Percentiles rank a stretch among this genome's conserved stretches.
Conservation (phyloP, 2,329 filamentous ascomycete species). For the Annulohypoxylon truncatum region DNA sequence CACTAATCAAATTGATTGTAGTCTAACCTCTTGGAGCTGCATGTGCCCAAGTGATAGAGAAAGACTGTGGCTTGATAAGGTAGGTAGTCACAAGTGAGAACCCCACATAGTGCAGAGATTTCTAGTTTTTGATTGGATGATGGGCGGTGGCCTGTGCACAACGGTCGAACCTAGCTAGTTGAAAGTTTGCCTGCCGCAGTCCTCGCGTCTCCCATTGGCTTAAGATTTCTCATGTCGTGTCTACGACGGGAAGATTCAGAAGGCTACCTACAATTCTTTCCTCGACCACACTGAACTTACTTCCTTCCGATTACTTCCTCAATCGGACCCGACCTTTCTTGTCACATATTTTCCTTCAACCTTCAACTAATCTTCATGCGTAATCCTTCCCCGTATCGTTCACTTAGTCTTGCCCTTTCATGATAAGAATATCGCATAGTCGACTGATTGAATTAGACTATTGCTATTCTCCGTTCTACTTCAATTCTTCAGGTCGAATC, state of each 20-base stretch:
- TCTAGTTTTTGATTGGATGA: constrained; percentile 7
- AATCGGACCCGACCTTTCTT: not conserved
- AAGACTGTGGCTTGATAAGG: constrained; percentile 3
- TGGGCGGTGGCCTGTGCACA: constrained; percentile 3
- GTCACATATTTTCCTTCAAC: not conserved
- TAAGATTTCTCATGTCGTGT: constrained; percentile 30
- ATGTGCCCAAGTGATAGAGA: not conserved
- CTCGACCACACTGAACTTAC: constrained; percentile 27
- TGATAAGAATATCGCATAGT: not conserved
- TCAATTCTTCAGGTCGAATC: constrained; percentile 23
- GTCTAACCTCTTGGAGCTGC: not conserved
- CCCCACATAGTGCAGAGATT: not conserved
- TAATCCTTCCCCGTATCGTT: not conserved
- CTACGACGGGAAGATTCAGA: constrained; percentile 16
- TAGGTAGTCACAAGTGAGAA: not conserved
- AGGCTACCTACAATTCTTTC: constrained; percentile 44
- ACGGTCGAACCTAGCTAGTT: not conserved
- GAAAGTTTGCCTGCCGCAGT: constrained; percentile 27
- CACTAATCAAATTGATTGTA: not conserved
- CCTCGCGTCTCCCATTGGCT: constrained; percentile 42
- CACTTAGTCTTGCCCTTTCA: not conserved
- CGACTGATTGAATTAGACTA: constrained; percentile 19
- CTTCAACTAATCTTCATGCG: not conserved
- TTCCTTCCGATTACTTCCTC: constrained; percentile 1
- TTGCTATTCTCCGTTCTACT: not conserved